A percentile compares a stretch with the other conserved stretches of the same genome.
These are phyloP conservation scores for Trichoderma sp. DNA, from an alignment of 2,329 filamentous ascomycete genomes.

Conservation along the genomic window DNA sequence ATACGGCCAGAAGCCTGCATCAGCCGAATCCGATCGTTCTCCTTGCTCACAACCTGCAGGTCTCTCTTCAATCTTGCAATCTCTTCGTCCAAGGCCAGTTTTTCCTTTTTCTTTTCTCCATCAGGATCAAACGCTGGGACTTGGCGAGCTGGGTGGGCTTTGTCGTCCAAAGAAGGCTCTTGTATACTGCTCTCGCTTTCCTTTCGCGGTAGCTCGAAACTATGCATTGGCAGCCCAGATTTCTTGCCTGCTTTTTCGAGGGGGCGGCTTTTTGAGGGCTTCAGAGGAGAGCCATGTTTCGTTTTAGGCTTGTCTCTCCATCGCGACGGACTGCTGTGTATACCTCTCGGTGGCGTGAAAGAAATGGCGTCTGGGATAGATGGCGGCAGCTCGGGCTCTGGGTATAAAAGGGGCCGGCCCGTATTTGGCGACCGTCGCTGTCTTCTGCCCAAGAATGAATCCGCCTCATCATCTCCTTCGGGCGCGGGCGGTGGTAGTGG, in stretches of 20 bases:
- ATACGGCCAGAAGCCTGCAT: constrained; percentile 45
- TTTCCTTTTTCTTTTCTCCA: constrained; percentile 52
- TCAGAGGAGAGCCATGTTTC: constrained; percentile 53
- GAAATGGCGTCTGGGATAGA: constrained; percentile 56
- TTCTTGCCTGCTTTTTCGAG: constrained; percentile 5
- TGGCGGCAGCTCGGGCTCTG: constrained; percentile 66
- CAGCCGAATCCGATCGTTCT: constrained; percentile 56
- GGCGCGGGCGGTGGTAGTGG: constrained; percentile 49
- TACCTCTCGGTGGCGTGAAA: constrained; percentile 58
- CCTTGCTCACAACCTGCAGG: constrained; percentile 56
- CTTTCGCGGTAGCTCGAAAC: not conserved
- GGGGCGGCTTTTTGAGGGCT: constrained; percentile 42
- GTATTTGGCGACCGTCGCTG: constrained; percentile 37
- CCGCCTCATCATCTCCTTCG: constrained; percentile 35
- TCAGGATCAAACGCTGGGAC: constrained; percentile 46
- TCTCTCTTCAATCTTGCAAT: constrained; percentile 60
- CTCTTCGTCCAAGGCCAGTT: constrained; percentile 57
- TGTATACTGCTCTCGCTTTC: not conserved
- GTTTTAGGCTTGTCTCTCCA: constrained; percentile 41
- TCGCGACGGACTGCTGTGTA: constrained; percentile 60
- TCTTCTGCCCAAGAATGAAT: constrained; percentile 37
- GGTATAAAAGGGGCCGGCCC: constrained; percentile 35
- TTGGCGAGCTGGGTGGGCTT: constrained; percentile 44
- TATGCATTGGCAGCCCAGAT: constrained; percentile 11
- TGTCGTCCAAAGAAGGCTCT: constrained; percentile 22